Conservation (phyloP, 768 basidiomycete genomes). For the Albatrellus ellisii region DNA sequence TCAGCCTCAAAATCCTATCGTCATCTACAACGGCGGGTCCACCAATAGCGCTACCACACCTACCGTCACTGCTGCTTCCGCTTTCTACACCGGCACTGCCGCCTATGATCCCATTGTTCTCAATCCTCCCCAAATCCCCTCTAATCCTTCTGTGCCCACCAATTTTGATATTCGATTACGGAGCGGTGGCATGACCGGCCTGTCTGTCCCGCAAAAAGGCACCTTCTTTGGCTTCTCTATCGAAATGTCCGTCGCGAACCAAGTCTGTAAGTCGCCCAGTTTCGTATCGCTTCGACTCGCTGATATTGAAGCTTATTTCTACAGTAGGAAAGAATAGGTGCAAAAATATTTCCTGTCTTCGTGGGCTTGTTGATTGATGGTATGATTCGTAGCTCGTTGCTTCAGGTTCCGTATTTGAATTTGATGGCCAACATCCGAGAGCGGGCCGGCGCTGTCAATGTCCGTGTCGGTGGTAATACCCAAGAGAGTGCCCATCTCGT, state of each 20-base stretch:
- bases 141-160: slow-evolving; percentile 28
- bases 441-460: slow-evolving; percentile 44
- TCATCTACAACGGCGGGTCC: slow-evolving; percentile 7
- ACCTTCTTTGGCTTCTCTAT: slow-evolving; percentile 65
- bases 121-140: slow-evolving; percentile 34
- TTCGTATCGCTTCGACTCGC: no score
- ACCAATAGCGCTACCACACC: background rate
- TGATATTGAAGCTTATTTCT: no score
- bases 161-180: slow-evolving; percentile 32
- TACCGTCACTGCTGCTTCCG: slow-evolving; percentile 20
- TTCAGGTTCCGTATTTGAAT: slow-evolving; percentile 63
- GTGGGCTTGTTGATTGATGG: background rate
- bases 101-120: slow-evolving; percentile 41
- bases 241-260: slow-evolving; percentile 59
- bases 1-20: slow-evolving; percentile 4
- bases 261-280: slow-evolving; percentile 39
- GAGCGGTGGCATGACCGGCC: slow-evolving; percentile 16
- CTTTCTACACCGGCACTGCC: slow-evolving; percentile 31
- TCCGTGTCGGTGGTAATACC: slow-evolving; percentile 70
- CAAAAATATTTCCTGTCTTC: slow-evolving; percentile 9
- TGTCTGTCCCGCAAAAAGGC: slow-evolving; percentile 32
- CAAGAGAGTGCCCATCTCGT: slow-evolving; percentile 53
- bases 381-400: slow-evolving; percentile 24
- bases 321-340: slow-evolving; percentile 42
- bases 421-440: slow-evolving; percentile 55